phyloP scores from a whole-genome alignment of 2,329 filamentous ascomycete genomes.

The Talaromyces verruculosus region DNA sequence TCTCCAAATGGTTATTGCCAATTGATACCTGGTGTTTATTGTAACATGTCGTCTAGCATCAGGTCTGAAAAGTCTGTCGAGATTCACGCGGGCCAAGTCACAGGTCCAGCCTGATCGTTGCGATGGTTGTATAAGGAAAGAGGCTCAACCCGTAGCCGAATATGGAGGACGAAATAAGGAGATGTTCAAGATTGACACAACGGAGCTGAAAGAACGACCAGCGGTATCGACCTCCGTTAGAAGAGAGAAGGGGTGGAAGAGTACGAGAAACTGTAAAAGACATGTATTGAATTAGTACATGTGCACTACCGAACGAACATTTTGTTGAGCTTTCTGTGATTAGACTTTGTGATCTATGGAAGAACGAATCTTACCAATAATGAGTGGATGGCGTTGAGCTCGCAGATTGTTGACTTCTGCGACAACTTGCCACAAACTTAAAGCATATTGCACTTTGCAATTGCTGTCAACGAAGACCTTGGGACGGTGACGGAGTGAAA shows the following conservation, averaged over 20 bases:
- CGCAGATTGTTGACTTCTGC: constrained; percentile 16
- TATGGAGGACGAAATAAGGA: neutral
- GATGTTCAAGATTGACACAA: neutral
- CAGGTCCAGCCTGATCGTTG: constrained; percentile 18
- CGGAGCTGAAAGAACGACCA: constrained; percentile 12
- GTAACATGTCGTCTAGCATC: constrained; percentile 15
- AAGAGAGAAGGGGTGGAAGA: neutral
- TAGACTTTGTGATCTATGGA: neutral
- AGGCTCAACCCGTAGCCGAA: constrained; percentile 4
- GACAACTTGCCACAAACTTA: constrained; percentile 11
- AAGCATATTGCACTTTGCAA: constrained; percentile 17
- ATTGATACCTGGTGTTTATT: constrained; percentile 1
- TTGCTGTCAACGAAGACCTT: constrained; percentile 13
- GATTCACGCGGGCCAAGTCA: neutral
- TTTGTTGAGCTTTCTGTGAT: neutral
- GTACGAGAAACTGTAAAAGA: constrained; percentile 8
- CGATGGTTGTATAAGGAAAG: neutral
- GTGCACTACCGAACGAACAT: neutral
- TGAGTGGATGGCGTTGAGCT: constrained; percentile 2
- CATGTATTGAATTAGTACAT: neutral
- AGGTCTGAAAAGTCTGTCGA: neutral
- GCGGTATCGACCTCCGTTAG: constrained; percentile 18
- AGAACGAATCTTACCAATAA: constrained; percentile 5
- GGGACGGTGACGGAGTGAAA: neutral
- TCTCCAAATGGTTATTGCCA: constrained; percentile 1